Evolutionary conservation across 768 basidiomycete species (phyloP), one percentile per base, ranked within the genome.

Genomic region (Mycena leptocephala): DNA sequence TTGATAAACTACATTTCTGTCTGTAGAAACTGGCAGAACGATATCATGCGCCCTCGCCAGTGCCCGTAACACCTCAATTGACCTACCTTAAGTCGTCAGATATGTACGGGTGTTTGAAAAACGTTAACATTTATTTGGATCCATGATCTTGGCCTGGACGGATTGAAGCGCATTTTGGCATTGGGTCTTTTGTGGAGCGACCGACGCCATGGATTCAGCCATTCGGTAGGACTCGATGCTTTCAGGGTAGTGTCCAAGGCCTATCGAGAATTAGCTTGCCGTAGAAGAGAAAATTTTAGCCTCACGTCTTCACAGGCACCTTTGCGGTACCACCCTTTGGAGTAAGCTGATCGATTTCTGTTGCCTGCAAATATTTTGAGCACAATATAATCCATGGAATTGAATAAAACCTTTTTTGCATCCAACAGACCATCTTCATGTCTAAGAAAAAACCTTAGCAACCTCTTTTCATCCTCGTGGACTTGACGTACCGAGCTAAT

Each of bases 401-500:
- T 18, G 53, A 30, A 39, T 32, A 6, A 13, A 46, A 75, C 74
- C 67, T 69, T 69, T 32, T 32, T 67, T 20, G 67, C 59, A 53
- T 75, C 74, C n/a, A 18, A 32, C 13, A 68, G 61, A 14, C 74
- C 74, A 30, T 75, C 48, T 26, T 41, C 22, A 11, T 20, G 26
- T 61, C 74, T 75, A 51, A 10, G 13, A 28, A 6, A 9, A 26
- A 48, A 26, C 41, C 13, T 35, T 7, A 24, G 8, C 11, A 4
- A 24, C 3, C n/a, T 22, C 32, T n/a, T 46, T 22, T 20, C 8
- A 28, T 46, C 18, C 35, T 26, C 8, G 33, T 18, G 32, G 20
- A 46, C 28, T 1, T 20, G 18, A 66, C 80, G 11, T 63, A 86
- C 86, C 73, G 81, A 53, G 78, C 74, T 62, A 85, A 35, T 20